Evolutionary conservation across 2,329 filamentous ascomycete genomes (phyloP), one percentile per base, ranked within the genome.

Genomic region (Chrysosporium keratinophilum): DNA sequence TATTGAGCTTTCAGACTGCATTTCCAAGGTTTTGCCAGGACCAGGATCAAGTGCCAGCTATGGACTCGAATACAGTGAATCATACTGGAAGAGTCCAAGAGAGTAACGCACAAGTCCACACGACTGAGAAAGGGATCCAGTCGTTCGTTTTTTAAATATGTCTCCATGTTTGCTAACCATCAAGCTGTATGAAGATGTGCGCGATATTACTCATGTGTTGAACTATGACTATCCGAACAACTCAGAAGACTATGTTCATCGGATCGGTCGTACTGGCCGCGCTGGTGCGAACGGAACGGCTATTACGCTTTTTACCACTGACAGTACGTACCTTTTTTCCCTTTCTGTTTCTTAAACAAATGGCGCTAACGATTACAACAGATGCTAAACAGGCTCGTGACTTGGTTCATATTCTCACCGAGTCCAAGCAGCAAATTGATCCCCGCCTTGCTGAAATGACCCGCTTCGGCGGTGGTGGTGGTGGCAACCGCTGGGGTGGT

Each of bases 151-250:
- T 63, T 62, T 52, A 58, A 68, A 64, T 68, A 66, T 67, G 78
- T 76, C 76, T 74, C 77, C 80, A 77, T 74, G 66, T 67, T 71
- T 82, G 82, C 88, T 95, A 94, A 95, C 87, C 79, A 81, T 58
- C 59, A 58, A 73, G 79, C 71, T 76, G 72, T 77, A 68, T 76
- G 70, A 96, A 97, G 93, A 98, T 86, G 93, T 98, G 79, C 91
- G 90, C 78, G 95, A 98, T 81, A 98, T 98, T 78, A 97, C 93
- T 76, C 93, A 98, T 78, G 93, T 98, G 76, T 82, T 98, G 77
- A 97, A 97, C 84, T 96, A 97, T 87, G 93, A 97, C 74, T 97
- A 97, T 76, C 91, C 91, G 73, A 97, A 97, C 79, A 97, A 84
- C 71, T 83, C 80, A 65, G 81, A 84, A 71, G 81, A 84, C 66